Evolutionary conservation across 257 asterid species (phyloP).

Genomic region (Henckelia pumila): DNA sequence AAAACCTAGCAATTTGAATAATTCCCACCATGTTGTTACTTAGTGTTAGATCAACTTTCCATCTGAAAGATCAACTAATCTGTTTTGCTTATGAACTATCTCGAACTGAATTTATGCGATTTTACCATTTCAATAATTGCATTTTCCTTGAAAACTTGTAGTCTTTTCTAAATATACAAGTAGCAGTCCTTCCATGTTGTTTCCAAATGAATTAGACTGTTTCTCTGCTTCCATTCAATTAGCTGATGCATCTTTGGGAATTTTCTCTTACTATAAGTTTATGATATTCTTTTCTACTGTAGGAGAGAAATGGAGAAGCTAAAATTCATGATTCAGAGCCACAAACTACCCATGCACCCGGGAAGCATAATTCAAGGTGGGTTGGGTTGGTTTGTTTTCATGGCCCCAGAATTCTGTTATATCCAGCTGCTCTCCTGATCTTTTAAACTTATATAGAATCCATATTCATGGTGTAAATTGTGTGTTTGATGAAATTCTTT

Average conservation of each 20-base stretch:
- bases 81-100: no score
- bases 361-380: constrained; percentile 77
- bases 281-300: constrained; percentile 26
- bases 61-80: constrained; percentile 7
- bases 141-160: constrained; percentile 14
- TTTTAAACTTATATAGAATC: neutral
- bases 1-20: neutral
- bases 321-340: constrained; percentile 69
- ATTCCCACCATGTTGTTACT: neutral
- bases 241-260: constrained; percentile 6
- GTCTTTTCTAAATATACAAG: no score
- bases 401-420: neutral
- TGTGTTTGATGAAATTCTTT: neutral
- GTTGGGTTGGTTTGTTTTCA: constrained; percentile 34
- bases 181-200: neutral
- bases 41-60: neutral
- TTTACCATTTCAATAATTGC: neutral
- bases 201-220: neutral
- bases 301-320: constrained; percentile 86
- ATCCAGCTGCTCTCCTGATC: neutral
- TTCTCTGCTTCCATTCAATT: neutral
- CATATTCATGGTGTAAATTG: neutral
- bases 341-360: constrained; percentile 63
- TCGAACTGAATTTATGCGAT: neutral
- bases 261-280: constrained; percentile 3